Evolutionary conservation across 148 eudicot species (phyloP), one percentile per base, ranked within the genome.

Genomic region (Amaranthus cruentus): DNA sequence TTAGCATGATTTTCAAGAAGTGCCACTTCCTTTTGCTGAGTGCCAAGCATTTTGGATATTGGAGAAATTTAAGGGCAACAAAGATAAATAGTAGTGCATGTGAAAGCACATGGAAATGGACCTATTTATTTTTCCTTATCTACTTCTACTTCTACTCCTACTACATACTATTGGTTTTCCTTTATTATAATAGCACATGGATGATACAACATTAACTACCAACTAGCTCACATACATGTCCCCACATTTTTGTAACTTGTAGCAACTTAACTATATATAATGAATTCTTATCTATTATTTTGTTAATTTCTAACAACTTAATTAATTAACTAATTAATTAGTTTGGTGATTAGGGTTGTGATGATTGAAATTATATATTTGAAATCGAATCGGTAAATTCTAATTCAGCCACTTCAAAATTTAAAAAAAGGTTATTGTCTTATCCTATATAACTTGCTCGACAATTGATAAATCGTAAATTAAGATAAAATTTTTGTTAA

Each of bases 71-170:
- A 11, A 72, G 7, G 51, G 38, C 7, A 72, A 73, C 9, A 5
- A 11, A 10, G 46, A 57, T 11, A 15, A 43, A 13, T 53, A 62
- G 50, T 44, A 4, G 48, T 6, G 57, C 81, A 78, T 79, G 81
- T 79, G 81, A 55, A 3, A 2, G 74, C 81, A 74, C 81, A 79
- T 79, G 81, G 13, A 46, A 12, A 53, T 69, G 77, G 70, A 11
- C 77, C 77, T 61, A 60, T 49, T 6, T 0, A 9, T 59, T 60
- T 38, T 54, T 14, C 49, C 9, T 21, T 67, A 47, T 54, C 77
- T 47, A 66, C 47, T 46, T n/a, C 6, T 38, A 48, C 42, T 50
- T 15, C 15, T 68, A 6, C 42, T 18, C 18, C 18, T 55, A 68
- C 47, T 10, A 53, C 18, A 71, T 59, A 60, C 54, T n/a, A 18